phyloP scores from a whole-genome alignment of 805 yeast species.

The Nakazawaea populi region DNA sequence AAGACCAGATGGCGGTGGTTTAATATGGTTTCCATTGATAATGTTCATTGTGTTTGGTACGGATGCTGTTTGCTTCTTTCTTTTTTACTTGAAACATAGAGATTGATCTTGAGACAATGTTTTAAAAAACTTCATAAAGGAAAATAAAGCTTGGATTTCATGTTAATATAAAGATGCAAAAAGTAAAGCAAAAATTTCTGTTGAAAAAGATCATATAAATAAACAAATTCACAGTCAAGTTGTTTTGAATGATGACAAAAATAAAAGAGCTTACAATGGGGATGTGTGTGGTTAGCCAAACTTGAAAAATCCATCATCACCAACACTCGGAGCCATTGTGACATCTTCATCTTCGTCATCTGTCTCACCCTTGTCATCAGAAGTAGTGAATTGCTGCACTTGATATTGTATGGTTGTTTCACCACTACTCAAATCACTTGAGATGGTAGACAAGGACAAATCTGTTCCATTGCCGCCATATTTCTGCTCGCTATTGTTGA shows the following conservation, averaged over 20 bases:
- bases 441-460: background rate
- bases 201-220: no score
- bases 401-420: slow-evolving; percentile 3
- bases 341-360: slow-evolving; percentile 4
- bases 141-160: no score
- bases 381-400: background rate
- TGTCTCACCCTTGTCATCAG: background rate
- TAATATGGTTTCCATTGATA: slow-evolving; percentile 24
- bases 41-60: slow-evolving; percentile 17
- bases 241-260: background rate
- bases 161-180: no score
- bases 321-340: slow-evolving; percentile 5
- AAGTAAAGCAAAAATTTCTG: no score
- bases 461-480: background rate
- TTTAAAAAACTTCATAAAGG: no score
- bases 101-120: background rate
- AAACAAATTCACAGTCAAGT: no score
- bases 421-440: slow-evolving; percentile 5
- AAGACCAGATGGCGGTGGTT: slow-evolving; percentile 23
- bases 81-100: background rate
- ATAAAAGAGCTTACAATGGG: background rate
- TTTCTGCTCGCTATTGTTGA: background rate
- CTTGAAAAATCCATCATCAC: slow-evolving; percentile 10
- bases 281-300: background rate
- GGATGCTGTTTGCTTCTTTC: slow-evolving; percentile 13